phyloP scores from a whole-genome alignment of 2,329 filamentous ascomycete species.

The Pestalotiopsis fici region DNA sequence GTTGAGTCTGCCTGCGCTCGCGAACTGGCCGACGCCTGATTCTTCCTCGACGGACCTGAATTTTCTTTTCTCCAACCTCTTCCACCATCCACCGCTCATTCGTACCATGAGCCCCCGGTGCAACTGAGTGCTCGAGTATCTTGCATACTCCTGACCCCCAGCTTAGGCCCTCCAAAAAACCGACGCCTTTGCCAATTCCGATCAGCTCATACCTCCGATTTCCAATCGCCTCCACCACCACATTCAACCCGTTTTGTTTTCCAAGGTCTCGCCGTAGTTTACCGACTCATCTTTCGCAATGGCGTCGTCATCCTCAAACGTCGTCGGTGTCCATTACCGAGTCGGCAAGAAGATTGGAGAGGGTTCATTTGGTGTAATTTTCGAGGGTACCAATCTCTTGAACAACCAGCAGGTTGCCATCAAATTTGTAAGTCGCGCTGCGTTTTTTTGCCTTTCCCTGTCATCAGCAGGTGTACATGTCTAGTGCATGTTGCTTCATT shows the following conservation, averaged over 20 bases:
- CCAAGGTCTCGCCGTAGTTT: background rate
- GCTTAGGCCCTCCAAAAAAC: background rate
- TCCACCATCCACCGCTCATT: background rate
- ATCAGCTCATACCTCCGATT: conserved; percentile 5
- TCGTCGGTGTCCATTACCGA: conserved; percentile 97
- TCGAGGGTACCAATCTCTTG: conserved; percentile 96
- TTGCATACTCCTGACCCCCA: background rate
- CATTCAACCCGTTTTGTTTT: background rate
- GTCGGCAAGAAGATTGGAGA: conserved; percentile 99
- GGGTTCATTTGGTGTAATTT: conserved; percentile 97
- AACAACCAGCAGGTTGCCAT: conserved; percentile 99
- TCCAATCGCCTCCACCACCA: background rate
- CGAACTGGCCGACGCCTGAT: background rate
- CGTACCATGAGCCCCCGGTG: background rate
- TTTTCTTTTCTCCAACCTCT: background rate
- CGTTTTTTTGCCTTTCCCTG: background rate
- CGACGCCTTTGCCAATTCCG: conserved; percentile 10
- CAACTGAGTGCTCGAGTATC: conserved; percentile 1
- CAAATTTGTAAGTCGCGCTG: conserved; percentile 78
- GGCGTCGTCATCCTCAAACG: conserved; percentile 91
- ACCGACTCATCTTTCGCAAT: conserved; percentile 47
- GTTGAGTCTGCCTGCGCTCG: background rate
- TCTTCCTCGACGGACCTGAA: background rate
- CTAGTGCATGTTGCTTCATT: background rate
- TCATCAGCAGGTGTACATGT: background rate